Conservation (phyloP, 148 eudicot species). For the Silene uniflora region DNA sequence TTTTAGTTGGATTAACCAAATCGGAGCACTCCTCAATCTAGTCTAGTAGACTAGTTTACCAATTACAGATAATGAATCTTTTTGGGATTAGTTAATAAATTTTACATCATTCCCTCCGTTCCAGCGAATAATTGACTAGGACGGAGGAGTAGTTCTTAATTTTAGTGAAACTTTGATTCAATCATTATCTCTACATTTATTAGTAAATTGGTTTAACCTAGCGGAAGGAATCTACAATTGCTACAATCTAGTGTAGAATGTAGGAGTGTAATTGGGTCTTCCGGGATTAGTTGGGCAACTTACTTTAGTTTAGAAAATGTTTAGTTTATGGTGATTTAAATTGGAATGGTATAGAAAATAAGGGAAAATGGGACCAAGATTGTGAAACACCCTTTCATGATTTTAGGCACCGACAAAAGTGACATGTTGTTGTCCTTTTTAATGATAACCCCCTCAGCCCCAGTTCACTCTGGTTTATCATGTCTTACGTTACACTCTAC, state of each 20-base stretch:
- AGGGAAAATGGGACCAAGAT: conserved; percentile 28
- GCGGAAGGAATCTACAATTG: too few species aligned
- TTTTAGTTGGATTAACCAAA: too few species aligned
- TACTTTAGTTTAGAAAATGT: too few species aligned
- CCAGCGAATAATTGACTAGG: too few species aligned
- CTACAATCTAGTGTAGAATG: neutral
- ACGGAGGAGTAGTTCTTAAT: too few species aligned
- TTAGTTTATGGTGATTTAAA: neutral
- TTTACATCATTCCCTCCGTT: neutral
- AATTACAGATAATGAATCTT: neutral
- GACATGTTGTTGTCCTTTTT: conserved; percentile 11
- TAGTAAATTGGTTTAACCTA: too few species aligned
- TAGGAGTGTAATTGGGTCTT: neutral
- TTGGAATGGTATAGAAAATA: conserved; percentile 14
- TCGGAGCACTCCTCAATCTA: too few species aligned
- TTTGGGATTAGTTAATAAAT: neutral
- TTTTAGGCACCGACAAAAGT: conserved; percentile 31
- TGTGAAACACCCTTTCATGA: conserved; percentile 31
- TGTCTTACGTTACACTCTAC: conserved; percentile 12
- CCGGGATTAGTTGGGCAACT: neutral
- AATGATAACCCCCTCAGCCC: conserved; percentile 10
- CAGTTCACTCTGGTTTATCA: conserved; percentile 18
- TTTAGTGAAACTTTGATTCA: too few species aligned
- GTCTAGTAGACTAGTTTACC: too few species aligned
- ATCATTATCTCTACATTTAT: too few species aligned